A percentile compares a stretch with the other conserved stretches of the same genome.
Conservation (phyloP, 345 rosid species). For the Salix viminalis region DNA sequence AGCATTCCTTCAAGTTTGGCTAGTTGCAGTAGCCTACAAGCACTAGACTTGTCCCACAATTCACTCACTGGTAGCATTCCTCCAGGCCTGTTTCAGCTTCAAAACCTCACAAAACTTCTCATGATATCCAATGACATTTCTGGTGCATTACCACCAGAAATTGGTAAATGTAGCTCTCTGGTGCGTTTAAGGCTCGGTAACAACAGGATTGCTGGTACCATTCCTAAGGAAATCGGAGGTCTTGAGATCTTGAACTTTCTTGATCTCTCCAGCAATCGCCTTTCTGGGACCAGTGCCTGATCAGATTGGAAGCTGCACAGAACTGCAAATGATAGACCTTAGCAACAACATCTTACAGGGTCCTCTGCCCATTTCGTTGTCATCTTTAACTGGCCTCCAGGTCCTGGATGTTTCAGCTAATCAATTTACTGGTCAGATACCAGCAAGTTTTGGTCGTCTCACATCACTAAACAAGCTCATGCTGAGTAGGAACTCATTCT, state of each 20-base stretch:
- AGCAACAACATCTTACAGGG: slow-evolving; percentile 71
- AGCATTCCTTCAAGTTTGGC: slow-evolving; percentile 74
- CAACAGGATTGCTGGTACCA: slow-evolving; percentile 60
- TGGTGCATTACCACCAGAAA: slow-evolving; percentile 58
- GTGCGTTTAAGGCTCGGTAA: slow-evolving; percentile 70
- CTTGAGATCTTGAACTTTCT: slow-evolving; percentile 68
- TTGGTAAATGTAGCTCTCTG: slow-evolving; percentile 69
- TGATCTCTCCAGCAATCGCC: slow-evolving; percentile 66
- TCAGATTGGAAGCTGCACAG: slow-evolving; percentile 66
- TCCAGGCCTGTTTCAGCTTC: slow-evolving; percentile 66
- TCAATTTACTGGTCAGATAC: slow-evolving; percentile 52
- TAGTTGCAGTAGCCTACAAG: slow-evolving; percentile 55
- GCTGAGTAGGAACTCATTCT: slow-evolving; percentile 55
- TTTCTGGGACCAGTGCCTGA: slow-evolving; percentile 62
- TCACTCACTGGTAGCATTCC: slow-evolving; percentile 75
- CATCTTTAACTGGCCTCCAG: slow-evolving; percentile 62
- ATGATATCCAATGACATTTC: slow-evolving; percentile 72
- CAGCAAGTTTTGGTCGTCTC: slow-evolving; percentile 70
- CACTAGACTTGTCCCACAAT: slow-evolving; percentile 77
- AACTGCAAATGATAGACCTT: slow-evolving; percentile 76
- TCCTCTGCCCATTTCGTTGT: slow-evolving; percentile 54
- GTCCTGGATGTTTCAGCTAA: slow-evolving; percentile 73
- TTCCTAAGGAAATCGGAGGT: slow-evolving; percentile 64
- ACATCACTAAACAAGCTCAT: slow-evolving; percentile 62
- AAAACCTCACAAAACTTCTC: slow-evolving; percentile 70